phyloP scores from a whole-genome alignment of 129 eudicot genomes.

The Dittrichia graveolens region DNA sequence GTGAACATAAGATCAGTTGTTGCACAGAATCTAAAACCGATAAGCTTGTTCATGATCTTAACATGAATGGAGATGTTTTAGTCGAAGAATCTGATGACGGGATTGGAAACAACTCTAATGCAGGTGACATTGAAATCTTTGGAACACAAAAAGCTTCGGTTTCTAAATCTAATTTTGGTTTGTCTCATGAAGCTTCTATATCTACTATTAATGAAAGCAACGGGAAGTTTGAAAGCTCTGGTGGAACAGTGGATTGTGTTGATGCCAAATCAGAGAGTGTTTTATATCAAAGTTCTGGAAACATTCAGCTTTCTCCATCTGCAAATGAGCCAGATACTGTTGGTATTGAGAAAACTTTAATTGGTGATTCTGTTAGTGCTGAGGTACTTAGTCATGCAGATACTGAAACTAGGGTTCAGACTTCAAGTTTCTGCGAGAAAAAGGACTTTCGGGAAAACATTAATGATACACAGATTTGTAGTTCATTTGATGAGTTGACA shows the following conservation, averaged over 20 bases:
- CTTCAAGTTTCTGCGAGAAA: slow-evolving; percentile 36
- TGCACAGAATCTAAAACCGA: slow-evolving; percentile 30
- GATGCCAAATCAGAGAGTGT: slow-evolving; percentile 14
- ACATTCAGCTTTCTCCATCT: slow-evolving; percentile 21
- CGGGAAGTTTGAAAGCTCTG: slow-evolving; percentile 15
- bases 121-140: slow-evolving; percentile 24
- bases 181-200: slow-evolving; percentile 40
- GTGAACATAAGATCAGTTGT: slow-evolving; percentile 20
- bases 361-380: background rate
- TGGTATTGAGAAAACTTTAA: slow-evolving; percentile 3
- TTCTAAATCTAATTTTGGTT: slow-evolving; percentile 34
- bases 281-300: slow-evolving; percentile 26
- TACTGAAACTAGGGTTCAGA: slow-evolving; percentile 34
- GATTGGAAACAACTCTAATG: slow-evolving; percentile 20
- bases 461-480: slow-evolving; percentile 18
- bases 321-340: slow-evolving; percentile 25
- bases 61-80: slow-evolving; percentile 13
- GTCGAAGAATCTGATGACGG: slow-evolving; percentile 41
- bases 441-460: slow-evolving; percentile 27
- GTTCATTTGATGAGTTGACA: slow-evolving; percentile 31
- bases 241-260: slow-evolving; percentile 18
- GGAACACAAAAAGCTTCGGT: slow-evolving; percentile 36
- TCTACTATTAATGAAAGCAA: slow-evolving; percentile 30
- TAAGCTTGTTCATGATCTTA: slow-evolving; percentile 35
- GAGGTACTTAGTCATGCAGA: background rate